These are phyloP conservation scores for Vishniacozyma victoriae DNA, from an alignment of 768 basidiomycete species.

Conservation along the genomic window DNA sequence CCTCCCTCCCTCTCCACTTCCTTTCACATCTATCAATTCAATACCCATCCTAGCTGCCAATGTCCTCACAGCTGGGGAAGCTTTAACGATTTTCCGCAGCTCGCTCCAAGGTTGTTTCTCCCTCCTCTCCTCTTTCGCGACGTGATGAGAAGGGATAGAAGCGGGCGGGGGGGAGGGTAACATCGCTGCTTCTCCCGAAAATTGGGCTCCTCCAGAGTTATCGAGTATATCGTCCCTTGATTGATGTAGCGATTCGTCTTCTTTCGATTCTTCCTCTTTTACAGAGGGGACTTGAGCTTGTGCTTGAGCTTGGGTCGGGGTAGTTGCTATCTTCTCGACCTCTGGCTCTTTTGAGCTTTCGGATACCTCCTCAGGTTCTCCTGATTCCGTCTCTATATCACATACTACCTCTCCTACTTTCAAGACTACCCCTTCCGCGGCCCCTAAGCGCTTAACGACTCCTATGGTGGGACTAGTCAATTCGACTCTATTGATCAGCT, in stretches of 20 bases:
- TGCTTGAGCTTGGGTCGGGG: neutral
- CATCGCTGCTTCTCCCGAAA: constrained; percentile 33
- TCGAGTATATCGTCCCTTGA: constrained; percentile 11
- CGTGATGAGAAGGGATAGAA: neutral
- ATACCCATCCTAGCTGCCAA: constrained; percentile 29
- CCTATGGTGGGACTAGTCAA: constrained; percentile 32
- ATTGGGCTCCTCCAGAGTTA: constrained; percentile 7
- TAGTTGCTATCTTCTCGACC: neutral
- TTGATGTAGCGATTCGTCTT: constrained; percentile 2
- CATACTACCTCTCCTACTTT: constrained; percentile 36
- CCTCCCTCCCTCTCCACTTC: constrained; percentile 28
- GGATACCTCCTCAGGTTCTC: neutral
- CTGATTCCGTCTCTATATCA: constrained; percentile 23
- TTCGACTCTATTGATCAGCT: constrained; percentile 25
- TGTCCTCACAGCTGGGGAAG: constrained; percentile 36
- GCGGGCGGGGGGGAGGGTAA: constrained; percentile 20
- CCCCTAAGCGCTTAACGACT: constrained; percentile 14
- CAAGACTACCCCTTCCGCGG: constrained; percentile 18
- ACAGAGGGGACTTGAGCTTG: neutral
- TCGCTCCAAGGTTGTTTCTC: constrained; percentile 2
- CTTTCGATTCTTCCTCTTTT: neutral
- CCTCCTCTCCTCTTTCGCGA: neutral
- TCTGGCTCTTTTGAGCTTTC: constrained; percentile 1
- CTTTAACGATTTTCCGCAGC: constrained; percentile 18
- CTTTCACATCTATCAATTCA: constrained; percentile 13